These are phyloP conservation scores for Pharnaceum exiguum DNA, from an alignment of 148 eudicot genomes.

Conservation along the genomic window DNA sequence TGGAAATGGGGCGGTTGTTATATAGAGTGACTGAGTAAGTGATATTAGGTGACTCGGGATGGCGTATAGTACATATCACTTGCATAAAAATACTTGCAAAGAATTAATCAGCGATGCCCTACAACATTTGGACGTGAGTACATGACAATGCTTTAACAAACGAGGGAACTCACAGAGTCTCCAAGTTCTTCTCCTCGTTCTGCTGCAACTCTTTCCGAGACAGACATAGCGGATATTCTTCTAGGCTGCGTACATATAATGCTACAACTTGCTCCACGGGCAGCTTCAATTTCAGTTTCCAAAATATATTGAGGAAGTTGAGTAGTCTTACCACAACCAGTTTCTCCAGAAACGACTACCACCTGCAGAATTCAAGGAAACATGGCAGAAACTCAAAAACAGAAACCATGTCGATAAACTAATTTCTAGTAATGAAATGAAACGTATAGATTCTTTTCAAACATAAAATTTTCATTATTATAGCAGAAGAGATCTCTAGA, in stretches of 20 bases:
- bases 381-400: conserved; percentile 1
- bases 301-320: conserved; percentile 96
- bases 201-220: conserved; percentile 96
- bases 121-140: not conserved
- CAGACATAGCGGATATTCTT: conserved; percentile 97
- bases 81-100: no score
- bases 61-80: no score
- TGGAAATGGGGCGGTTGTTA: no score
- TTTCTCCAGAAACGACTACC: conserved; percentile 92
- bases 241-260: conserved; percentile 96
- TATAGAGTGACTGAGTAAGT: no score
- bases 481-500: no score
- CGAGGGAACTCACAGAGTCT: conserved; percentile 63
- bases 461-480: no score
- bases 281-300: conserved; percentile 88
- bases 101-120: no score
- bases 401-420: no score
- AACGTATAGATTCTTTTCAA: no score
- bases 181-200: conserved; percentile 94
- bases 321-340: conserved; percentile 98
- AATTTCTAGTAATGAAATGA: no score
- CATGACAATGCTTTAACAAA: conserved; percentile 6
- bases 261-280: conserved; percentile 81
- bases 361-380: conserved; percentile 44
- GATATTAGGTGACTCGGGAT: no score